These are phyloP conservation scores for Pisolithus albus DNA, from an alignment of 768 basidiomycete species.

Conservation along the genomic window DNA sequence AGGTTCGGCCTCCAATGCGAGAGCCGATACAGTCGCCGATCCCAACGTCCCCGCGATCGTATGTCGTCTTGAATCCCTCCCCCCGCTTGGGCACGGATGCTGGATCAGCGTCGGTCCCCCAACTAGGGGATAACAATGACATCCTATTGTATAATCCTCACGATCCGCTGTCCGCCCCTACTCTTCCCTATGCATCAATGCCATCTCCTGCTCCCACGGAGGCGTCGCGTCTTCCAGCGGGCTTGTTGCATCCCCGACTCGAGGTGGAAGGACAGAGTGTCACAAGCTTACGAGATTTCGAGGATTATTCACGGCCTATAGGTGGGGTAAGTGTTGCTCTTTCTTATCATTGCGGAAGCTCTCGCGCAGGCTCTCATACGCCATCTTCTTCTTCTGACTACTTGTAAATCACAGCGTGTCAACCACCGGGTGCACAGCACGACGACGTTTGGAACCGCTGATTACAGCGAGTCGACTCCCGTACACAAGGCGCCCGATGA, in stretches of 20 bases:
- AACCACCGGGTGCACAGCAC: conserved; percentile 27
- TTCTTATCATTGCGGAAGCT: background rate
- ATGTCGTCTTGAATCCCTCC: conserved; percentile 26
- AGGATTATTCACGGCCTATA: conserved; percentile 29
- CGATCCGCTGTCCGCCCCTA: background rate
- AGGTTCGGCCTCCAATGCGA: conserved; percentile 7
- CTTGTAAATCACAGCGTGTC: conserved; percentile 14
- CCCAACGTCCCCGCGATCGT: conserved; percentile 19
- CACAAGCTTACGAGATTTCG: conserved; percentile 25
- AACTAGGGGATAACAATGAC: background rate
- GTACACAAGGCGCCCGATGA: conserved; percentile 1
- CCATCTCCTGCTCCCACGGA: conserved; percentile 25
- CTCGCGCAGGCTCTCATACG: background rate
- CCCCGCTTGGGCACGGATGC: conserved; percentile 8
- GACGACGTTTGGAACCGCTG: conserved; percentile 27
- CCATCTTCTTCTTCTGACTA: background rate
- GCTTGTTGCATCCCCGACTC: conserved; percentile 26
- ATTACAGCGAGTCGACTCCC: conserved; percentile 13
- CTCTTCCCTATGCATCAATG: conserved; percentile 1
- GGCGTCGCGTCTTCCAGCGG: conserved; percentile 18
- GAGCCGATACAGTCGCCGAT: conserved; percentile 5
- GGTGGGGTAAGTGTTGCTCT: conserved; percentile 19
- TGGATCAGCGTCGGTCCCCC: background rate
- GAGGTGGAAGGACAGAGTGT: conserved; percentile 17
- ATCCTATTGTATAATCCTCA: background rate